phyloP scores from a whole-genome alignment of 2,329 filamentous ascomycete species.

The Colletotrichum ledebouriae region DNA sequence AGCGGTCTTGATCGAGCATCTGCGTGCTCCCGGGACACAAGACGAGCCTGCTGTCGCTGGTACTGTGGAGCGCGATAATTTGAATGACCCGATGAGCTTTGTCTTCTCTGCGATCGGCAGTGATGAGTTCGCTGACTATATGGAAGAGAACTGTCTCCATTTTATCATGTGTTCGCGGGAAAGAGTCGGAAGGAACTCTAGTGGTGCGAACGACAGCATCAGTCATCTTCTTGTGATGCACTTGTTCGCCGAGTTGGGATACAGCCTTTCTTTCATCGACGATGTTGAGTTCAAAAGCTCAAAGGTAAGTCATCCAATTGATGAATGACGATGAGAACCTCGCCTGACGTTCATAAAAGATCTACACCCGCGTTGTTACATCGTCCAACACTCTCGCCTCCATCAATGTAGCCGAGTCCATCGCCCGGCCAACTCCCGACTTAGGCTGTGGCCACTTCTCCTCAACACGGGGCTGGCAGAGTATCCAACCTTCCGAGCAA shows the following conservation, averaged over 20 bases:
- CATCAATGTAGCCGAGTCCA: background rate
- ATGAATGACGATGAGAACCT: background rate
- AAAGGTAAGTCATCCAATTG: conserved; percentile 59
- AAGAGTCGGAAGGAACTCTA: background rate
- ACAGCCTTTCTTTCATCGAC: conserved; percentile 74
- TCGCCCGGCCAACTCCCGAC: background rate
- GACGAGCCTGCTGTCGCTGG: background rate
- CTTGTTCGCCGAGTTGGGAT: conserved; percentile 66
- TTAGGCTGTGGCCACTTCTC: background rate
- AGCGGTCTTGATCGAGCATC: conserved; percentile 74
- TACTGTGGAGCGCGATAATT: conserved; percentile 61
- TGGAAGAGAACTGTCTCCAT: conserved; percentile 67
- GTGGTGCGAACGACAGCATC: conserved; percentile 1
- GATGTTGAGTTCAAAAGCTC: conserved; percentile 73
- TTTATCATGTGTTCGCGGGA: conserved; percentile 67
- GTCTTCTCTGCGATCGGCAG: conserved; percentile 22
- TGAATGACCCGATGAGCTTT: conserved; percentile 47
- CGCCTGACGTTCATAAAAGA: background rate
- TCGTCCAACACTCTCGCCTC: background rate
- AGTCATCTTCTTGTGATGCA: conserved; percentile 63
- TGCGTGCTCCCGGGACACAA: conserved; percentile 49
- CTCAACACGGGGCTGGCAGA: background rate
- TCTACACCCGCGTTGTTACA: conserved; percentile 16
- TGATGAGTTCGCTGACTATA: conserved; percentile 66
- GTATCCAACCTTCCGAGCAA: background rate